A percentile compares a stretch with the other conserved stretches of the same genome.
Conservation (phyloP, 2,329 filamentous ascomycete genomes). For the Cadophora sp. region DNA sequence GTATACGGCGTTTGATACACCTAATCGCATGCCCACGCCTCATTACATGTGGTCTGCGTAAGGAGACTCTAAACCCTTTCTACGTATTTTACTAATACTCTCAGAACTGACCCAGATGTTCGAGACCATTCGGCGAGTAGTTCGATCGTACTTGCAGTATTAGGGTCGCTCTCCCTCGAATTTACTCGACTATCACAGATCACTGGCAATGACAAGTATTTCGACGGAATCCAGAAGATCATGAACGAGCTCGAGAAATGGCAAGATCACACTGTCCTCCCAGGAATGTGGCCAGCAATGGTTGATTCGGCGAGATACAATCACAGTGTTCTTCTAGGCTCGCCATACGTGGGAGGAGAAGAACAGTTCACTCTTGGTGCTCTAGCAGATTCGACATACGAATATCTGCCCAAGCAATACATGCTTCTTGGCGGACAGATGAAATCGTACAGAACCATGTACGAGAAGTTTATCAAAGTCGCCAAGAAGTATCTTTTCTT, state of each 20-base stretch:
- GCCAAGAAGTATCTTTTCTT: slow-evolving; percentile 55
- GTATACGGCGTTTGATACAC: slow-evolving; percentile 56
- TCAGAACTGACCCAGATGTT: slow-evolving; percentile 45
- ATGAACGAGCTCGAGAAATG: slow-evolving; percentile 61
- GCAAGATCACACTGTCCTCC: slow-evolving; percentile 61
- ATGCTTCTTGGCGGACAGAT: slow-evolving; percentile 40
- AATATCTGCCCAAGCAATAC: slow-evolving; percentile 66
- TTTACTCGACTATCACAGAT: slow-evolving; percentile 69
- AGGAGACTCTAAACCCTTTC: slow-evolving; percentile 1
- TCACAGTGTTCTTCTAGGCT: slow-evolving; percentile 30
- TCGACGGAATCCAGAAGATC: slow-evolving; percentile 66
- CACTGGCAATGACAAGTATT: slow-evolving; percentile 66
- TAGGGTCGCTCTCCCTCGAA: slow-evolving; percentile 66
- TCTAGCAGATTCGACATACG: slow-evolving; percentile 64
- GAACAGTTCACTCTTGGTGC: slow-evolving; percentile 63
- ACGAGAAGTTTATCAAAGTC: slow-evolving; percentile 52
- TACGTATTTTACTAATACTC: background rate
- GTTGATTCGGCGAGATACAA: slow-evolving; percentile 54
- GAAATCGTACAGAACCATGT: slow-evolving; percentile 46
- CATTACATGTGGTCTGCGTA: slow-evolving; percentile 40
- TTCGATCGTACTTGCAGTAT: slow-evolving; percentile 60
- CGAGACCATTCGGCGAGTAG: slow-evolving; percentile 63
- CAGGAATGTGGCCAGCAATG: slow-evolving; percentile 67
- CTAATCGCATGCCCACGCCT: slow-evolving; percentile 55
- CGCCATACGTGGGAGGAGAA: slow-evolving; percentile 60